Evolutionary conservation across 805 yeast species (phyloP), one percentile per base, ranked within the genome.

Genomic region (Candida nemodendra): DNA sequence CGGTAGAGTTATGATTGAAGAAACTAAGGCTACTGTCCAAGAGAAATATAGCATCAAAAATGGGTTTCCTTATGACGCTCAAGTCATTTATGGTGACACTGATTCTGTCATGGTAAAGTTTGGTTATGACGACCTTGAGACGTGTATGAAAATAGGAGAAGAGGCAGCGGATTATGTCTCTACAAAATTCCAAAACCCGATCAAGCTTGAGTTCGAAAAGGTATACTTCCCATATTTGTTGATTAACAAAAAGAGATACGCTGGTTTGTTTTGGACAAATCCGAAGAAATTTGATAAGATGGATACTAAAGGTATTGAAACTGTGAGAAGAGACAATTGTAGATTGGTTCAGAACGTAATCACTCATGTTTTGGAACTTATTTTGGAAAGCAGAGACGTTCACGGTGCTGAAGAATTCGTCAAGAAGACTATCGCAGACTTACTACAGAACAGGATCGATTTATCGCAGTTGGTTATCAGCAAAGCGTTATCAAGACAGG

Each of bases 91-190:
- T 59, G 99, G 99, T 71, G 99, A 93, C 64, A 93, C 99, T 0
- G 99, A 93, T 74, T 95, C 99, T 7, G 99, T 93, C 13, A 95
- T 93, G 99, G 96, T 93, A 30, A 90, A 88, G 57, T 93, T 93
- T 67, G 99, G 99, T 2, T 78, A 80, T 22, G 68, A 70, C 8
- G 95, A 88, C 55, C 61, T 91, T 45, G 80, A 72, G 38, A 84
- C 84, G 21, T 86, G 96, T 49, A 95, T 93, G 99, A 72, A 75
- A 37, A 58, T 89, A 39, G 99, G 99, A 5, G 84, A 89, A 52
- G 95, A 91, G 54, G 99, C 98, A 0, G 99, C 99, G 0, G 84
- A 70, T 7, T 78, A 63, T 44, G 98, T 93, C 2, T 89, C 98
- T 0, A 72, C 79, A 1, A 69, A 75, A 39, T 93, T 93, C 62